These are phyloP conservation scores for Podospora australis DNA, from an alignment of 495 filamentous ascomycete species.

Conservation along the genomic window DNA sequence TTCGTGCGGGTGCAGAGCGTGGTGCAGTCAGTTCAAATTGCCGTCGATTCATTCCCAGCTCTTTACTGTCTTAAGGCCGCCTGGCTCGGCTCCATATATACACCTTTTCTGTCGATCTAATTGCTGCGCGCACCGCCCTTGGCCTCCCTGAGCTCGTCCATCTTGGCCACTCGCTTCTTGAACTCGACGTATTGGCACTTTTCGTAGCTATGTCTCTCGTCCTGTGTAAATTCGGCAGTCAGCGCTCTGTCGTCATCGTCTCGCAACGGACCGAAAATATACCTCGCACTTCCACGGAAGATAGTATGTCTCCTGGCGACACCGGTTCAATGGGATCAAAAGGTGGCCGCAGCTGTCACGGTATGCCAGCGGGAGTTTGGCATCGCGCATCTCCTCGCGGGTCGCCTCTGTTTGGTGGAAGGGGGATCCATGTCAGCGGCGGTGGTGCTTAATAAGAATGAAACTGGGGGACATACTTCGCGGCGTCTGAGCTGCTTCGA, in stretches of 20 bases:
- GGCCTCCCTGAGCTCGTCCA: conserved; percentile 86
- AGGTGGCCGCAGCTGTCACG: conserved; percentile 91
- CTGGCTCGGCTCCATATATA: background rate
- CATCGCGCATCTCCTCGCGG: conserved; percentile 86
- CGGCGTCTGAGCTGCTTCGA: conserved; percentile 27
- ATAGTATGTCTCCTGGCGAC: conserved; percentile 86
- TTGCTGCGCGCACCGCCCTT: conserved; percentile 88
- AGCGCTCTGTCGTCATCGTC: background rate
- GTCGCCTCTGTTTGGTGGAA: conserved; percentile 51
- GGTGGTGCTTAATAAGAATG: background rate
- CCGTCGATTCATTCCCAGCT: background rate
- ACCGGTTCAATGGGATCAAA: conserved; percentile 90
- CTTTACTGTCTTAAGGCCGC: too few species aligned
- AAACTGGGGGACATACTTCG: conserved; percentile 27
- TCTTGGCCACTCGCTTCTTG: conserved; percentile 96
- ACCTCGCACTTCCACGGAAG: conserved; percentile 98
- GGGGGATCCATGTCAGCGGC: conserved; percentile 3
- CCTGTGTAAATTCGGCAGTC: conserved; percentile 40
- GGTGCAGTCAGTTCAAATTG: too few species aligned
- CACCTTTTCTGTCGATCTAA: conserved; percentile 27
- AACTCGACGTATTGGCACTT: conserved; percentile 99
- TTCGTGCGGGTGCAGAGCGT: too few species aligned
- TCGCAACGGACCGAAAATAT: conserved; percentile 27
- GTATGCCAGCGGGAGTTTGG: conserved; percentile 81
- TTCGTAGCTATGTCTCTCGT: conserved; percentile 94